Conservation (phyloP, 2,329 filamentous ascomycete species). For the Neopestalotiopsis sp. region DNA sequence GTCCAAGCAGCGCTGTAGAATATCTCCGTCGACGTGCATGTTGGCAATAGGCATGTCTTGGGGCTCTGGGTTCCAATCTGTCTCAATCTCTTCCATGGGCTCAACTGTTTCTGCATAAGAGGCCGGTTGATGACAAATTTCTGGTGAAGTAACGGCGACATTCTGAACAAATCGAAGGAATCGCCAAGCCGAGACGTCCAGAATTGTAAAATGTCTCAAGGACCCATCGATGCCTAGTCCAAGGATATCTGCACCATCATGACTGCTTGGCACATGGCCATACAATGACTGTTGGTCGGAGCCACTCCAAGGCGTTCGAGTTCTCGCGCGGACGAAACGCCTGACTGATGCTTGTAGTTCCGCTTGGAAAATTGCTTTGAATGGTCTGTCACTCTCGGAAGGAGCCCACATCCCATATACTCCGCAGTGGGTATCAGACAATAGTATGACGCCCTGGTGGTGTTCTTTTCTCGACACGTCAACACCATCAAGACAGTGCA, state of each 20-base stretch:
- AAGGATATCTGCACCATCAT: constrained; percentile 58
- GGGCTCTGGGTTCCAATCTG: constrained; percentile 42
- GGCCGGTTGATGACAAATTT: constrained; percentile 55
- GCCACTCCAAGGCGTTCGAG: constrained; percentile 57
- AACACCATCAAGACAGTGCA: constrained; percentile 54
- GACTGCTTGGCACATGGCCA: constrained; percentile 47
- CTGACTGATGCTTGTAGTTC: constrained; percentile 62
- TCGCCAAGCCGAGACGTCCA: constrained; percentile 67
- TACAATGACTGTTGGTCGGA: constrained; percentile 43
- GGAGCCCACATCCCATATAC: constrained; percentile 59
- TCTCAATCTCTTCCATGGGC: constrained; percentile 8
- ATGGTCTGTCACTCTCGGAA: constrained; percentile 45
- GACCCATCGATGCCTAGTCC: constrained; percentile 74
- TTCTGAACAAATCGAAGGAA: constrained; percentile 78
- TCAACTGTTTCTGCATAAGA: constrained; percentile 20
- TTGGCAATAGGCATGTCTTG: constrained; percentile 45
- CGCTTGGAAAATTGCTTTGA: constrained; percentile 60
- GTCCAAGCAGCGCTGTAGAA: constrained; percentile 61
- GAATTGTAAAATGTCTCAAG: constrained; percentile 70
- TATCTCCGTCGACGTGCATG: constrained; percentile 73
- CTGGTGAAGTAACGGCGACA: constrained; percentile 56
- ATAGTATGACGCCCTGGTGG: constrained; percentile 49
- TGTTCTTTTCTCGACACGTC: constrained; percentile 21
- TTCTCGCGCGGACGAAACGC: constrained; percentile 58
- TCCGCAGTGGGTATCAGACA: constrained; percentile 53